Evolutionary conservation across 257 asterid species (phyloP), one percentile per base, ranked within the genome.

Genomic region (Orobanche coerulescens): DNA sequence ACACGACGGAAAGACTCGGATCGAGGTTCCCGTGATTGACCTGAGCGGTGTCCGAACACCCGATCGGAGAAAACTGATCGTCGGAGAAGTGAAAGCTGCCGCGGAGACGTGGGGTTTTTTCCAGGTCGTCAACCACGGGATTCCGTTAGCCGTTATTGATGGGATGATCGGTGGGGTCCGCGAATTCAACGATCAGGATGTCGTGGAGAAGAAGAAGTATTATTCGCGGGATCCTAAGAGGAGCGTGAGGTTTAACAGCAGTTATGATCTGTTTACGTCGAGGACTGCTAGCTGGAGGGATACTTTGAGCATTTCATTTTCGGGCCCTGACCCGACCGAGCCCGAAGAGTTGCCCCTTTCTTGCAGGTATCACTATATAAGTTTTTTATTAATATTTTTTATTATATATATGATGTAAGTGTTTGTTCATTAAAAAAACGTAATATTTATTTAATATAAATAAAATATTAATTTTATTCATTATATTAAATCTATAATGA

Each of bases 221-320:
- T 85, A 85, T 8, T 5, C 82, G 2, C 67, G 95, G 2, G 88
- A 83, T 53, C 1, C 0, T 0, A 42, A 40, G 4, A 74, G 24
- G 18, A 66, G 31, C 6, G 79, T 82, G 0, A 58, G 37, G 18
- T 81, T 63, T 34, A 44, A 22, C 31, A 78, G 86, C 67, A 85
- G 62, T 28, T 77, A 56, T 48, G 90, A 79, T 62, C 50, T 85
- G 58, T 76, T 69, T 33, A 54, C 36, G 0, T 51, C 84, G 0
- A 66, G 9, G 7, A 67, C 86, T 7, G 86, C 95, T 5, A 81
- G 58, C 37, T 83, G 95, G 95, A 81, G 80, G 64, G 91, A 85
- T 61, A 71, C 86, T 0, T 20, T 79, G 18, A n/a, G 39, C 9
- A 13, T 83, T 18, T 55, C 73, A 3, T 70, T 63, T 24, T 12